Percentiles rank a stretch among this genome's conserved stretches.
phyloP scores from a whole-genome alignment of 352 stramenopile genomes.

The Globisporangium irregulare region DNA sequence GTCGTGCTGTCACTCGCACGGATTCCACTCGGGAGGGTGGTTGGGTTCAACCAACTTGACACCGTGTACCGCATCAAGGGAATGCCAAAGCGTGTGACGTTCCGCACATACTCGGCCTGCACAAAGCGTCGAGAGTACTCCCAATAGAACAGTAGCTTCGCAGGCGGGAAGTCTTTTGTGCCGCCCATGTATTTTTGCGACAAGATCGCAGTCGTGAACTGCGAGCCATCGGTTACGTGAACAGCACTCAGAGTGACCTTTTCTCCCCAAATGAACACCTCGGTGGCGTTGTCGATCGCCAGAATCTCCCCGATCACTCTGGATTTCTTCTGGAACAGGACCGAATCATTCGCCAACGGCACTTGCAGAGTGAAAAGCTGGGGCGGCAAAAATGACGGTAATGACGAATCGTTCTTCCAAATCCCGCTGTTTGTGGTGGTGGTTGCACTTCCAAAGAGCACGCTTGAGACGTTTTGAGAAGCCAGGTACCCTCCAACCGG shows the following conservation, averaged over 20 bases:
- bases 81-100: slow-evolving; percentile 51
- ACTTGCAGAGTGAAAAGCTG: slow-evolving; percentile 23
- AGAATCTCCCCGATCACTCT: slow-evolving; percentile 41
- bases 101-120: slow-evolving; percentile 34
- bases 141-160: slow-evolving; percentile 59
- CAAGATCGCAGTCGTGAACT: slow-evolving; percentile 51
- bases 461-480: background rate
- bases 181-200: slow-evolving; percentile 17
- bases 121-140: slow-evolving; percentile 36
- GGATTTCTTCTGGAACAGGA: slow-evolving; percentile 31
- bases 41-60: slow-evolving; percentile 34
- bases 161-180: slow-evolving; percentile 29
- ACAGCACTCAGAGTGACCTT: slow-evolving; percentile 23
- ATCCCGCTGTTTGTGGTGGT: background rate
- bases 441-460: slow-evolving; percentile 8
- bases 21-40: slow-evolving; percentile 34
- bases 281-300: slow-evolving; percentile 28
- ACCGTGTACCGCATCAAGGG: slow-evolving; percentile 47
- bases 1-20: background rate
- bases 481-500: slow-evolving; percentile 27
- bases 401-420: slow-evolving; percentile 17
- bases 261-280: slow-evolving; percentile 29
- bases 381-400: background rate
- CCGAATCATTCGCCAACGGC: slow-evolving; percentile 21
- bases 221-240: slow-evolving; percentile 47